Conservation (phyloP, 768 basidiomycete genomes). For the Suillus decipiens region DNA sequence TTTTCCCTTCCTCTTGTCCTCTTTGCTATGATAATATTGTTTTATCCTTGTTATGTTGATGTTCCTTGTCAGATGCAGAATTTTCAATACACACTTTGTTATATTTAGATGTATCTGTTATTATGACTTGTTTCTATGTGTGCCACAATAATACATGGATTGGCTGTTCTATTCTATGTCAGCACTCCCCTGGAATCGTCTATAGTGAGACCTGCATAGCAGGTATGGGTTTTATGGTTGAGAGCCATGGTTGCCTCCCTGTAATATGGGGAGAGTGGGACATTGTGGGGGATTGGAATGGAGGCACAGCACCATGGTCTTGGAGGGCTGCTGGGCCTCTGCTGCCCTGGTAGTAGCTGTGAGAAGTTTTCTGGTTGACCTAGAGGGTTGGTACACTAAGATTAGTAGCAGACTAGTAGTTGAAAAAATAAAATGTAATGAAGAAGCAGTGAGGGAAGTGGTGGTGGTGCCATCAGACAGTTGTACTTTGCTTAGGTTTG, state of each 20-base stretch:
- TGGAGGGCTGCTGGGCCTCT: slow-evolving; percentile 33
- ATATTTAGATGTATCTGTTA: neutral
- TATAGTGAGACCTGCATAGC: neutral
- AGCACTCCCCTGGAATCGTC: neutral
- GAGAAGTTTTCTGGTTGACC: slow-evolving; percentile 35
- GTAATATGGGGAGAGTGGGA: slow-evolving; percentile 58
- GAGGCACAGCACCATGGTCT: slow-evolving; percentile 43
- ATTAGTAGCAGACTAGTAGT: too few species aligned
- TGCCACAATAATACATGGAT: neutral
- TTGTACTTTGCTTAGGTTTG: too few species aligned
- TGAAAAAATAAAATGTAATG: too few species aligned
- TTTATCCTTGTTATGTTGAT: neutral
- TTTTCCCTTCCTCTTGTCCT: neutral
- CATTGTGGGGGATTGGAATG: slow-evolving; percentile 68
- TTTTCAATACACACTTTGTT: neutral
- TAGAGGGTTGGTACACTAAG: slow-evolving; percentile 18
- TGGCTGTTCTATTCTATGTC: neutral
- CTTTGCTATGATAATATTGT: too few species aligned
- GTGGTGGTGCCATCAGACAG: too few species aligned
- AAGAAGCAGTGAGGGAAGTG: too few species aligned
- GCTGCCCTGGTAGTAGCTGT: slow-evolving; percentile 34
- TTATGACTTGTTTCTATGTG: too few species aligned
- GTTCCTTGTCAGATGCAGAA: neutral
- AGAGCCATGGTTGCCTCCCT: slow-evolving; percentile 32
- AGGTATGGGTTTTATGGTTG: slow-evolving; percentile 14